phyloP scores from a whole-genome alignment of 73 alveolate species.

The Tetrahymena malaccensis region DNA sequence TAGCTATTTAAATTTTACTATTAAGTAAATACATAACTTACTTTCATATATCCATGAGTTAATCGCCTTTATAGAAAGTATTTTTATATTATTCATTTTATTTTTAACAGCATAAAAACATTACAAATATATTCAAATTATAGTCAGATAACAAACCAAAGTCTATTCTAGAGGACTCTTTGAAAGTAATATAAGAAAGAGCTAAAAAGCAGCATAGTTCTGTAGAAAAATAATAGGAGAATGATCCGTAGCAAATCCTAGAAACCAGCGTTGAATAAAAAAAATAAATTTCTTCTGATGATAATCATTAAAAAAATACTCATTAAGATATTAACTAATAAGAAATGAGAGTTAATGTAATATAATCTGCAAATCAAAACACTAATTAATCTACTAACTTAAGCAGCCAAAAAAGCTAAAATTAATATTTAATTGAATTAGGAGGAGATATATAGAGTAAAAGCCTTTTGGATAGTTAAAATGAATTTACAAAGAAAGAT shows the following conservation, averaged over 20 bases:
- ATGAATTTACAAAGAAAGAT: not conserved
- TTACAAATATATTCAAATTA: not conserved
- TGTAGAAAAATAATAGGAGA: not conserved
- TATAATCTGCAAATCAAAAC: not conserved
- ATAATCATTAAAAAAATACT: no score
- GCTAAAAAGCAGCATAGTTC: not conserved
- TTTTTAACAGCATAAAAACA: not conserved
- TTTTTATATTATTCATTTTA: not conserved
- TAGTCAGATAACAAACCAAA: not conserved
- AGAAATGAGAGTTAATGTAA: not conserved
- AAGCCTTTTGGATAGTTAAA: not conserved
- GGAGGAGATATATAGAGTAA: not conserved
- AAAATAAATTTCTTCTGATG: not conserved
- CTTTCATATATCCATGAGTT: not conserved
- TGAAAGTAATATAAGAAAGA: not conserved
- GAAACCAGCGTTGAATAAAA: not conserved
- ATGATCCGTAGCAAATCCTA: not conserved
- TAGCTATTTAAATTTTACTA: not conserved
- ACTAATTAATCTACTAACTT: not conserved
- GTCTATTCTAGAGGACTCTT: not conserved
- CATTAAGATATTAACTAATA: not conserved
- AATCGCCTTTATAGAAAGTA: not conserved
- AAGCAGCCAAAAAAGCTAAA: not conserved
- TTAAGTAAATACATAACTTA: not conserved
- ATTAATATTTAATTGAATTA: not conserved